Evolutionary conservation across 805 yeast genomes (phyloP).

Genomic region (Hanseniaspora pseudoguilliermondii): DNA sequence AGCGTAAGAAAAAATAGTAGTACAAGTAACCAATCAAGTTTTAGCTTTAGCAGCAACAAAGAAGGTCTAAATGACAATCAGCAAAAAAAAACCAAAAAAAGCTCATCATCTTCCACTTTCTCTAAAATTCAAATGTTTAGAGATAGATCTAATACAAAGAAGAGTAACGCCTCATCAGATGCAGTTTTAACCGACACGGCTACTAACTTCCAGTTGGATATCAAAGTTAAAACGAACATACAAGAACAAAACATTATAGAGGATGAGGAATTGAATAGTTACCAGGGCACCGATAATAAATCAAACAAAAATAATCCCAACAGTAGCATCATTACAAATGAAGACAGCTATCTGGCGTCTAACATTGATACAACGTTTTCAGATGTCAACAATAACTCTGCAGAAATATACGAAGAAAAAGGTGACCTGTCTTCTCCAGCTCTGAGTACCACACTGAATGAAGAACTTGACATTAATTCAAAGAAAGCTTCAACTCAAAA

Average conservation of each 20-base stretch:
- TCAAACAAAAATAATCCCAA: not conserved
- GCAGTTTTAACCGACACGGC: not conserved
- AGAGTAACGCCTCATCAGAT: slow-evolving; percentile 8
- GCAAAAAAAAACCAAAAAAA: not conserved
- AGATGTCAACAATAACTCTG: not conserved
- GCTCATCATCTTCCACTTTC: slow-evolving; percentile 2
- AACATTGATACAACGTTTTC: not conserved
- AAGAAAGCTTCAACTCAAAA: not conserved
- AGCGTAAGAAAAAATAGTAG: slow-evolving; percentile 2
- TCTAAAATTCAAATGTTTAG: slow-evolving; percentile 11
- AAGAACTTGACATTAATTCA: not conserved
- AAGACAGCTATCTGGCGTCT: not conserved
- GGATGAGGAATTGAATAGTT: not conserved
- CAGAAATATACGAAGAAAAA: not conserved
- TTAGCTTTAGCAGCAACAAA: not conserved
- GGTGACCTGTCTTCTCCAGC: not conserved
- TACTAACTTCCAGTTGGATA: not conserved
- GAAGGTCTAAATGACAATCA: not conserved
- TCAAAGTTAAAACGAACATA: not conserved
- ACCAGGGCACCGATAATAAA: not conserved
- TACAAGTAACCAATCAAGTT: slow-evolving; percentile 7
- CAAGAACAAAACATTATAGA: not conserved
- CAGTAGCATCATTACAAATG: not conserved
- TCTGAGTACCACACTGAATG: not conserved
- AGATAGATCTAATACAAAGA: slow-evolving; percentile 12